Base-by-base conservation (phyloP, 2,329 filamentous ascomycete genomes). In the Diplodia corticola region DNA sequence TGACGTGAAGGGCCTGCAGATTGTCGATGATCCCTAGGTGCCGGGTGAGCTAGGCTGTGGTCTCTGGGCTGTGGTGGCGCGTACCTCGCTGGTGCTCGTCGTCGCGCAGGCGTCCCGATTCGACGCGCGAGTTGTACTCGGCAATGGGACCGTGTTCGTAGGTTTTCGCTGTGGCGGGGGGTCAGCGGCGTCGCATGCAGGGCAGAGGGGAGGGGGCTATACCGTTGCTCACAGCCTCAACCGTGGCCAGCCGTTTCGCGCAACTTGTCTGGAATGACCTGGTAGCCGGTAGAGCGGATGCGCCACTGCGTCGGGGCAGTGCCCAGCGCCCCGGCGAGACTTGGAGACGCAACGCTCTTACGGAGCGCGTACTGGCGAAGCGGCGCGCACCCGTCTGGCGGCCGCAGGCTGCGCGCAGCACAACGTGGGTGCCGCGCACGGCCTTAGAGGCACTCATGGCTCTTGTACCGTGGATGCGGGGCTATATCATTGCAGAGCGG, bases 61-160 rank as follows among this genome's bases (percentile, higher is more conserved):
- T 12, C 46, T 37, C 22, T 40, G 46, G 12, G 17, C 24, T 1
- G 24, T 33, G 24, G 24, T 40, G 28, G 48, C n/a, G 22, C 81
- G 71, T 80, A 93, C 91, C 89, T 84, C 95, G 84, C 78, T 99
- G 95, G 79, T 97, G 91, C 70, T 92, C 88, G 76, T 99, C 95
- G 76, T 98, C 92, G 69, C 90, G 86, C 69, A 99, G 77, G 57
- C 86, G 82, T 12, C 93, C 92, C 50, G 83, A 81, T 54, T 88
- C 83, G 9, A 99, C 93, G 54, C 94, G 87, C 67, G 85, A 83
- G 76, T 97, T 90, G 78, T 99, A 99, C 78, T 98, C 94, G 69
- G 88, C 85, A 73, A 98, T 84, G 2, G 95, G 95, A 0, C 93
- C 93, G 35, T 64, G 65, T n/a, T 24, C 12, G 44, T 50, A 20